Percentiles rank a stretch among this genome's conserved stretches.
Conservation (phyloP, 73 alveolate genomes). For the Tetrahymena elliotti region DNA sequence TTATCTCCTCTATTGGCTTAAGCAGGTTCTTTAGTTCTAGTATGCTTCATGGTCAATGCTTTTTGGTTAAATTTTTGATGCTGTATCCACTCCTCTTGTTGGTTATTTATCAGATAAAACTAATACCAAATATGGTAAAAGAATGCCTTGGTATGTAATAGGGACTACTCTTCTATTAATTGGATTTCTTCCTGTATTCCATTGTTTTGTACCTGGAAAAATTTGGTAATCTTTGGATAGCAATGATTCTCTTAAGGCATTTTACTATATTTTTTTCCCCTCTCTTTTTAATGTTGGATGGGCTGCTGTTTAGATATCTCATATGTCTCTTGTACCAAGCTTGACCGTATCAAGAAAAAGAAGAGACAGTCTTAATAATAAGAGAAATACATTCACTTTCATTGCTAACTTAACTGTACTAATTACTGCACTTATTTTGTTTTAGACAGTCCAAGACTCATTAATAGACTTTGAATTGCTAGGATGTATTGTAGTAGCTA, state of each 20-base stretch:
- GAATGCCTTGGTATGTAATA: slow-evolving; percentile 77
- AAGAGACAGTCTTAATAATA: slow-evolving; percentile 41
- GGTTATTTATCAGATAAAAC: slow-evolving; percentile 64
- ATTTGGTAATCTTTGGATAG: neutral
- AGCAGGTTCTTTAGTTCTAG: slow-evolving; percentile 4
- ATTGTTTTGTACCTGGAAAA: slow-evolving; percentile 29
- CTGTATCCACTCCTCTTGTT: slow-evolving; percentile 67
- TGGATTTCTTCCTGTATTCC: slow-evolving; percentile 7
- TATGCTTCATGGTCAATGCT: slow-evolving; percentile 48
- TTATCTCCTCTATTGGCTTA: slow-evolving; percentile 19
- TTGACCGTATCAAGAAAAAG: slow-evolving; percentile 41
- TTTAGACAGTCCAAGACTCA: slow-evolving; percentile 21
- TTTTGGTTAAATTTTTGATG: slow-evolving; percentile 81
- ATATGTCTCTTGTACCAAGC: slow-evolving; percentile 53
- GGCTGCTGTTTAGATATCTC: slow-evolving; percentile 51
- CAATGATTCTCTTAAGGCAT: neutral
- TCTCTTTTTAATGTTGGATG: slow-evolving; percentile 51
- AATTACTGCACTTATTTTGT: slow-evolving; percentile 16
- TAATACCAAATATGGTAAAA: slow-evolving; percentile 61
- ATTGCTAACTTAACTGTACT: slow-evolving; percentile 41
- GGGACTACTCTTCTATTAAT: slow-evolving; percentile 26
- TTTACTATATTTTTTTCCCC: slow-evolving; percentile 21
- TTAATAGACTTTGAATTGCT: slow-evolving; percentile 23
- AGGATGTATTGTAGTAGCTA: slow-evolving; percentile 6
- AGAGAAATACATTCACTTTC: slow-evolving; percentile 41